Conservation (phyloP, 768 basidiomycete genomes). For the Trametes cinnabarina region DNA sequence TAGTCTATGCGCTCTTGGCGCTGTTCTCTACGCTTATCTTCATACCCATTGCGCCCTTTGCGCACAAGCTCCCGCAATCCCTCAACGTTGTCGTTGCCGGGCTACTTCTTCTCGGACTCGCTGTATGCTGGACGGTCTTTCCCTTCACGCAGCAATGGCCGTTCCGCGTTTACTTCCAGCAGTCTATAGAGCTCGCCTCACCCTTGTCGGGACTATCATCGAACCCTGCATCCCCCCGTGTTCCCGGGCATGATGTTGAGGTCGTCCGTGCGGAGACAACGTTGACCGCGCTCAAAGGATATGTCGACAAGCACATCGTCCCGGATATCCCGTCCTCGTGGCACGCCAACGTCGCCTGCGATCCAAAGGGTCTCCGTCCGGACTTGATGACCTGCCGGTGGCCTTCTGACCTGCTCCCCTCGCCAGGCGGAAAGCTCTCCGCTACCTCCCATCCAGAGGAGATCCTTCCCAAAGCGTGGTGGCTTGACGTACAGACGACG, state of each 20-base stretch:
- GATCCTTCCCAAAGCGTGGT: constrained; percentile 22
- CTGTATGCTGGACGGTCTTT: constrained; percentile 36
- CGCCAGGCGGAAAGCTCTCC: constrained; percentile 32
- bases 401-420: constrained; percentile 41
- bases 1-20: constrained; percentile 52
- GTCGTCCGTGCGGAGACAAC: constrained; percentile 39
- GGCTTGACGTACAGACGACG: constrained; percentile 44
- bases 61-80: constrained; percentile 45
- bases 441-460: background rate
- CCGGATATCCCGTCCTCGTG: constrained; percentile 52
- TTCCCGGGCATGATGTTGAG: background rate
- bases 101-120: constrained; percentile 40
- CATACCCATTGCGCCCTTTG: constrained; percentile 65
- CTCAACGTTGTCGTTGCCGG: constrained; percentile 38
- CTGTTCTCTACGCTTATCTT: constrained; percentile 49
- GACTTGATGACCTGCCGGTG: constrained; percentile 51
- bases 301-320: constrained; percentile 43
- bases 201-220: background rate
- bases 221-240: background rate
- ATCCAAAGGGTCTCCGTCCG: constrained; percentile 21
- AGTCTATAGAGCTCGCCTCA: constrained; percentile 46
- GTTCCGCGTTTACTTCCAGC: constrained; percentile 71
- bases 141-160: constrained; percentile 64
- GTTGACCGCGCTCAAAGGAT: constrained; percentile 44
- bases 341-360: constrained; percentile 33